Evolutionary conservation across 352 stramenopile genomes (phyloP), one percentile per base, ranked within the genome.

Genomic region (Phytophthora agathidicida): DNA sequence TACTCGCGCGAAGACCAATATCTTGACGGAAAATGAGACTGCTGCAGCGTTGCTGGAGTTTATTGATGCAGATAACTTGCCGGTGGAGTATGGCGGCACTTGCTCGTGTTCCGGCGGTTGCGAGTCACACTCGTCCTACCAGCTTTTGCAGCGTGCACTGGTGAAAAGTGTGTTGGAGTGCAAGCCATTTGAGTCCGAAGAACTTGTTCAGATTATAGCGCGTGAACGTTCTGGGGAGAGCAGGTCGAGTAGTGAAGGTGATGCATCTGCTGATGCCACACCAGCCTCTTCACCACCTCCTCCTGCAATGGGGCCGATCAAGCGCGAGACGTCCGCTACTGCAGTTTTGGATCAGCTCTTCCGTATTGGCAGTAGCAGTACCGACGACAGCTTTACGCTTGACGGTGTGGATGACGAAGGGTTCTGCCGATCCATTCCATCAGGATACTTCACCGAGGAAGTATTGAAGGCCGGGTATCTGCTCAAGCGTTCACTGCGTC

Each of bases 1-100:
- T 10, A 97, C 89, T 2, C 82, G 86, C 1, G 80, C 75, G 11
- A 97, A 97, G 68, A 94, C 92, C 4, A 91, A 82, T 49, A 96
- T 97, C 41, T 31, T 96, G 30, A 86, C 68, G 9, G 77, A 88
- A 31, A 85, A 53, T 22, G 83, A 94, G 33, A 88, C 77, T 1
- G 50, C 77, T 1, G 48, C 64, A 7, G 68, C 65, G 5, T 41
- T 94, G 19, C 49, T 92, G 6, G 69, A 83, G n/a, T 54, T 71
- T 37, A 88, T 93, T 45, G 77, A 89, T 19, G 71, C 81, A 5
- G 77, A 86, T 3, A 85, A 77, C 33, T 53, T 94, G 13, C 86
- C 86, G 0, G 66, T 68, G 1, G 86, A 91, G 23, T 94, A 94
- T 31, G 80, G 83, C 2, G 83, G 83, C 1, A 74, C 38, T 7